Evolutionary conservation across 306 rosid genomes (phyloP).

Genomic region (Notholithocarpus densiflorus): DNA sequence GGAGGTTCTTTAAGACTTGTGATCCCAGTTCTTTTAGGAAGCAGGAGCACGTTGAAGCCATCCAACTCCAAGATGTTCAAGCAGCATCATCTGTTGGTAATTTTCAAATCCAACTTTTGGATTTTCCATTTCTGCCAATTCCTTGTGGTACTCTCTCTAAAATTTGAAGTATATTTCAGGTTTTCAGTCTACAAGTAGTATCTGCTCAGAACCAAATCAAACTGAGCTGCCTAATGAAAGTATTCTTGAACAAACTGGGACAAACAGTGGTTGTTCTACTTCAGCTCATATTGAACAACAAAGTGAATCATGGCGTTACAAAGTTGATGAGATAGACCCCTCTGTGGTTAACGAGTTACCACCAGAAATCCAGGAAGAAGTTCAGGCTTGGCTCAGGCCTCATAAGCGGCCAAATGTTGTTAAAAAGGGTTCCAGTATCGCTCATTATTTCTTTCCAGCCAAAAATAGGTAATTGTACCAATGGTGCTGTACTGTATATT

Average conservation of each 20-base stretch:
- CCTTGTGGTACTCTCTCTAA: not conserved
- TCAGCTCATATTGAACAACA: conserved; percentile 27
- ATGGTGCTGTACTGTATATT: not conserved
- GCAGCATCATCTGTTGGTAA: conserved; percentile 36
- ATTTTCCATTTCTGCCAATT: not conserved
- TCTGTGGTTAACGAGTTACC: conserved; percentile 78
- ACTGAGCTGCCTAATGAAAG: conserved; percentile 24
- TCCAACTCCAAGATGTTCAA: conserved; percentile 34
- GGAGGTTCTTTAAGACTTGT: conserved; percentile 53
- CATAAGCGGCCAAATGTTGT: conserved; percentile 53
- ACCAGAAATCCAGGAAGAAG: conserved; percentile 75
- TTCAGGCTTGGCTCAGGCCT: conserved; percentile 64
- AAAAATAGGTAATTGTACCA: conserved; percentile 34
- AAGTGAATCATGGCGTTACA: conserved; percentile 66
- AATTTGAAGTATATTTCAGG: conserved; percentile 24
- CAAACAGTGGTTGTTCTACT: conserved; percentile 12
- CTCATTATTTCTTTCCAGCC: conserved; percentile 64
- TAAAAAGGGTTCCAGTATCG: conserved; percentile 64
- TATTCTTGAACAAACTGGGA: conserved; percentile 23
- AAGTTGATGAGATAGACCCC: conserved; percentile 70
- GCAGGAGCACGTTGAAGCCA: conserved; percentile 40
- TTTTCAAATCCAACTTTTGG: conserved; percentile 11
- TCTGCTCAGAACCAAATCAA: conserved; percentile 21
- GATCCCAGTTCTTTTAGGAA: conserved; percentile 33
- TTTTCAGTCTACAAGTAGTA: conserved; percentile 18